These are phyloP conservation scores for Talaromyces ruber DNA, from an alignment of 495 filamentous ascomycete genomes.

Conservation along the genomic window DNA sequence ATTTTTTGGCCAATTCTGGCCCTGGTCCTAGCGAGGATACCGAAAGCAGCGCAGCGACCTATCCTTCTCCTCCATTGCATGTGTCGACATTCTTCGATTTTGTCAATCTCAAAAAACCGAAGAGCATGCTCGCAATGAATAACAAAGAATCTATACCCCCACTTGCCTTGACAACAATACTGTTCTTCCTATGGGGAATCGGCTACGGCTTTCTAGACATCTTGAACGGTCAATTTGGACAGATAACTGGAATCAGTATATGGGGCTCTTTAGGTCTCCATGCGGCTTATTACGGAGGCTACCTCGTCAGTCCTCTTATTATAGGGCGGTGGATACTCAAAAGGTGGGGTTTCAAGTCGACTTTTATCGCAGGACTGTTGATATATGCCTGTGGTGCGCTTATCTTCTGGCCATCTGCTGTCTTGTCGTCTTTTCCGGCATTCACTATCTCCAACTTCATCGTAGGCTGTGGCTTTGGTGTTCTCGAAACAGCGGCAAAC, in stretches of 20 bases:
- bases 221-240: conserved; percentile 55
- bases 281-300: conserved; percentile 57
- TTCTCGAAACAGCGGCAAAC: conserved; percentile 58
- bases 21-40: conserved; percentile 15
- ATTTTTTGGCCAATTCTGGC: conserved; percentile 20
- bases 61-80: conserved; percentile 21
- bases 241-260: conserved; percentile 33
- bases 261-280: conserved; percentile 51
- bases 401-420: conserved; percentile 67
- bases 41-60: conserved; percentile 19
- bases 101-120: conserved; percentile 68
- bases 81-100: conserved; percentile 64
- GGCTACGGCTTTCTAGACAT: conserved; percentile 74
- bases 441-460: conserved; percentile 62
- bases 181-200: conserved; percentile 86
- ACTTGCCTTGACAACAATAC: conserved; percentile 55
- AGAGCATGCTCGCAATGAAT: conserved; percentile 63
- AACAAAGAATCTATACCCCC: conserved; percentile 50
- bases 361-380: conserved; percentile 55
- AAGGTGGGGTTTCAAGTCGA: conserved; percentile 58
- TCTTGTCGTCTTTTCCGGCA: conserved; percentile 55
- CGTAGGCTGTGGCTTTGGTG: conserved; percentile 54
- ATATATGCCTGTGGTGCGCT: conserved; percentile 57
- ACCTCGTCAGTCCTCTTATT: conserved; percentile 48
- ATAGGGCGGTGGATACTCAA: conserved; percentile 50